phyloP scores from a whole-genome alignment of 2,329 filamentous ascomycete genomes.

The Claviceps paspali region DNA sequence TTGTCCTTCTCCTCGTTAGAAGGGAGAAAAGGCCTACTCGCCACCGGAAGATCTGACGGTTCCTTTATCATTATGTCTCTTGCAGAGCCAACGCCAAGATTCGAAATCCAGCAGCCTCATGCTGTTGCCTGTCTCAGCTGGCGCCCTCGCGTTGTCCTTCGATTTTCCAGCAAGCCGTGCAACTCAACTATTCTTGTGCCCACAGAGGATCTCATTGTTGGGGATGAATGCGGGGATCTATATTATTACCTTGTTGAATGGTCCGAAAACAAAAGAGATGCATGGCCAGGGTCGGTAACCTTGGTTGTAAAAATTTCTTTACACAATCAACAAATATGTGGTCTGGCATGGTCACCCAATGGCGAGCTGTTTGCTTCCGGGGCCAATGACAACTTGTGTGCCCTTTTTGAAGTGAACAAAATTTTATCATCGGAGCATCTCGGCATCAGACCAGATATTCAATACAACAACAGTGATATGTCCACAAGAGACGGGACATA shows the following conservation, averaged over 20 bases:
- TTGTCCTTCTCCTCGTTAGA: conserved; percentile 74
- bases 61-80: conserved; percentile 65
- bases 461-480: neutral
- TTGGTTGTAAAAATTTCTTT: conserved; percentile 62
- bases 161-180: conserved; percentile 35
- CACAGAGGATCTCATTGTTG: conserved; percentile 74
- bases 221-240: conserved; percentile 67
- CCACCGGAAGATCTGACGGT: conserved; percentile 67
- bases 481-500: conserved; percentile 8
- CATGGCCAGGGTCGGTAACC: conserved; percentile 65
- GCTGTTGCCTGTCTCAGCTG: conserved; percentile 71
- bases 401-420: conserved; percentile 56
- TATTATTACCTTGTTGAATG: conserved; percentile 89
- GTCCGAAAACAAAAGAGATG: conserved; percentile 50
- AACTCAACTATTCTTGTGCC: conserved; percentile 35
- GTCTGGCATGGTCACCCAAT: conserved; percentile 71
- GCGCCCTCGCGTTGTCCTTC: conserved; percentile 45
- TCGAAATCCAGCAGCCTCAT: conserved; percentile 56
- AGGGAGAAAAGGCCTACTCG: conserved; percentile 67
- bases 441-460: neutral
- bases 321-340: conserved; percentile 84
- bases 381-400: conserved; percentile 83
- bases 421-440: conserved; percentile 24
- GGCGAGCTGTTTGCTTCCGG: conserved; percentile 71
- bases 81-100: conserved; percentile 53